Evolutionary conservation across 2,329 filamentous ascomycete species (phyloP).

Genomic region (Lomentospora prolificans): DNA sequence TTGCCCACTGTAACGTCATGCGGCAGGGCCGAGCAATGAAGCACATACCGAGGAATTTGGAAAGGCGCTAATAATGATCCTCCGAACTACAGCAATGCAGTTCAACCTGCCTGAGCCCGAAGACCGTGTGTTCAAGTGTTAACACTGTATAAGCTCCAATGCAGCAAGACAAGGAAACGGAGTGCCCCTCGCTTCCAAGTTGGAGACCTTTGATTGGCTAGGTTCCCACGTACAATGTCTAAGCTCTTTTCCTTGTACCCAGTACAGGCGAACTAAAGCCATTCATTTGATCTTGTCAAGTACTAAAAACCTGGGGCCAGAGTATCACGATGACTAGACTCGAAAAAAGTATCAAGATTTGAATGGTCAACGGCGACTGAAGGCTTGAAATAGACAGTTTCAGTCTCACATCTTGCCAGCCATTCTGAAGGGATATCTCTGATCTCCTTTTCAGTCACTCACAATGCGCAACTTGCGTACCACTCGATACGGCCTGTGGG

Average conservation of each 20-base stretch:
- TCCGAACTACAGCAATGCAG: too few relatives aligned
- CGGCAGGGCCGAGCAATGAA: constrained; percentile 1
- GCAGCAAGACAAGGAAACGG: neutral
- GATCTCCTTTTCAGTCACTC: neutral
- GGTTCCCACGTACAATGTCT: neutral
- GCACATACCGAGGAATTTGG: neutral
- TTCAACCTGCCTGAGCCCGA: too few relatives aligned
- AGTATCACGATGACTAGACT: neutral
- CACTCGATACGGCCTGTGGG: constrained; percentile 59
- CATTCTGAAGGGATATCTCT: neutral
- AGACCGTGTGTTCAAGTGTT: neutral
- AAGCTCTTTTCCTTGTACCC: neutral
- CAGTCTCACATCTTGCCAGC: neutral
- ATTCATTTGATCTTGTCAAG: neutral
- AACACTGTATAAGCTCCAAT: neutral
- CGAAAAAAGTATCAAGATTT: neutral
- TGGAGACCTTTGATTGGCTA: neutral
- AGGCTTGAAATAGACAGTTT: neutral
- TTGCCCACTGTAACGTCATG: constrained; percentile 7
- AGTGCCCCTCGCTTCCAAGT: neutral
- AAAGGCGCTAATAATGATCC: too few relatives aligned
- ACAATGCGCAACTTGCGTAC: constrained; percentile 82
- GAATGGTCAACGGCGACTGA: neutral
- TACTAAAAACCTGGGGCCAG: neutral
- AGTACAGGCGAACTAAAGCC: neutral